Percentiles rank a stretch among this genome's conserved stretches.
These are phyloP conservation scores for Aspergillus indologenus DNA, from an alignment of 495 filamentous ascomycete genomes.

Conservation along the genomic window DNA sequence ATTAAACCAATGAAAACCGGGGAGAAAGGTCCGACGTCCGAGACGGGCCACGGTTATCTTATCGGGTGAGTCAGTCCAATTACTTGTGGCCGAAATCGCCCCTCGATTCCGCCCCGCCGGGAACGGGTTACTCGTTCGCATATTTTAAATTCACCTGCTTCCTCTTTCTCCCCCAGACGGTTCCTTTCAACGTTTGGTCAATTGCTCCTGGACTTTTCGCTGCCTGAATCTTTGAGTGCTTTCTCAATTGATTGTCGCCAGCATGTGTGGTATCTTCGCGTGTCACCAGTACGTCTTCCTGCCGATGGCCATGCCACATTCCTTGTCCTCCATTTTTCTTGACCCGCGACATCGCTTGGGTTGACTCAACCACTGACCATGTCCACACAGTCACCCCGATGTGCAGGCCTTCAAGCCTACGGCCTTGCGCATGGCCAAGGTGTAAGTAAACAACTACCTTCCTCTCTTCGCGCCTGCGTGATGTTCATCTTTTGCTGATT, in stretches of 20 bases:
- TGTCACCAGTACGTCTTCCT: constrained; percentile 73
- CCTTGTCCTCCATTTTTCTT: constrained; percentile 9
- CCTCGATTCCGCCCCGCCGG: constrained; percentile 34
- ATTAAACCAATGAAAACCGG: constrained; percentile 14
- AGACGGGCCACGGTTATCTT: constrained; percentile 34
- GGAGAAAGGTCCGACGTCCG: constrained; percentile 1
- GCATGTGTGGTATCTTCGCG: constrained; percentile 84
- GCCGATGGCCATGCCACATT: constrained; percentile 15
- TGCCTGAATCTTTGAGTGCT: constrained; percentile 21
- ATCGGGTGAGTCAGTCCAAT: constrained; percentile 42
- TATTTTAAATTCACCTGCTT: constrained; percentile 34
- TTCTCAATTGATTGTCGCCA: constrained; percentile 31
- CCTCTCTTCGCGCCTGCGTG: constrained; percentile 12
- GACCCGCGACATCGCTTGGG: constrained; percentile 4
- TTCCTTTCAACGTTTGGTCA: constrained; percentile 10
- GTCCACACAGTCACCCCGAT: constrained; percentile 73
- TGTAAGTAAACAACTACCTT: constrained; percentile 65
- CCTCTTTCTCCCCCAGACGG: constrained; percentile 16
- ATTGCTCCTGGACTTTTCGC: constrained; percentile 12
- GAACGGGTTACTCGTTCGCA: constrained; percentile 22
- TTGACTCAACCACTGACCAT: constrained; percentile 23
- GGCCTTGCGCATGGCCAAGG: constrained; percentile 92
- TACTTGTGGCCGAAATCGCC: constrained; percentile 40
- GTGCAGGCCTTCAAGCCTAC: constrained; percentile 96
- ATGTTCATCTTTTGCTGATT: constrained; percentile 38